Evolutionary conservation across 2,329 filamentous ascomycete species (phyloP), one percentile per base, ranked within the genome.

Genomic region (Dothistroma septosporum): DNA sequence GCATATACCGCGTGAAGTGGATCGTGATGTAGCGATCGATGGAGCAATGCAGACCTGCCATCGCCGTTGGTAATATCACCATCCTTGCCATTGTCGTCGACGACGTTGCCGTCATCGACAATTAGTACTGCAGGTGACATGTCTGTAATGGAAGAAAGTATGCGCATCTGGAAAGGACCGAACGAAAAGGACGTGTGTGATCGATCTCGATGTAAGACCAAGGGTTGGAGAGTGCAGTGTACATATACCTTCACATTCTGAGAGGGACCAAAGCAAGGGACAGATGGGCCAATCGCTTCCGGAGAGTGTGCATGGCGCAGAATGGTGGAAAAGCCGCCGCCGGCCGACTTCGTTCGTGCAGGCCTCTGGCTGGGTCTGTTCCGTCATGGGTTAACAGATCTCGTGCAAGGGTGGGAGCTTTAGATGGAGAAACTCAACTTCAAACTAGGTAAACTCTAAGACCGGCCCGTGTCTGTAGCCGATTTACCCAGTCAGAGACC

Each of bases 1-100:
- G 79, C 83, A 0, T 76, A 78, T 10, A 78, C 70, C 4, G 83
- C 82, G 53, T 73, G 76, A 55, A 76, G 73, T n/a, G 83, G 79
- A 21, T 76, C 62, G 32, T 76, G 67, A 57, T 78, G 77, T 2
- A 83, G 76, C 55, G 80, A 77, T 41, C 83, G 77, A 67, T 85
- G 82, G 44, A 86, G 75, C 24, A 85, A 73, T 22, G 55, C 58
- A 31, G 66, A 66, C 33, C 57, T 64, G 58, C 24, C 57, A 28
- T 53, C 22, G 31, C 41, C 6, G 28, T 62, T 59, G 33, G 53
- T 35, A 19, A 58, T 53, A 14, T 28, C 24, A 12, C 57, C 53
- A 37, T 57, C 19, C 4, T 50, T 53, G 31, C 60, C 58, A 37
- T 54, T 44, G 49, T 58, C 57, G 46, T 56, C 35, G 32, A 69